Conservation (phyloP, 2,329 filamentous ascomycete genomes). For the Salinomyces thailandicus region DNA sequence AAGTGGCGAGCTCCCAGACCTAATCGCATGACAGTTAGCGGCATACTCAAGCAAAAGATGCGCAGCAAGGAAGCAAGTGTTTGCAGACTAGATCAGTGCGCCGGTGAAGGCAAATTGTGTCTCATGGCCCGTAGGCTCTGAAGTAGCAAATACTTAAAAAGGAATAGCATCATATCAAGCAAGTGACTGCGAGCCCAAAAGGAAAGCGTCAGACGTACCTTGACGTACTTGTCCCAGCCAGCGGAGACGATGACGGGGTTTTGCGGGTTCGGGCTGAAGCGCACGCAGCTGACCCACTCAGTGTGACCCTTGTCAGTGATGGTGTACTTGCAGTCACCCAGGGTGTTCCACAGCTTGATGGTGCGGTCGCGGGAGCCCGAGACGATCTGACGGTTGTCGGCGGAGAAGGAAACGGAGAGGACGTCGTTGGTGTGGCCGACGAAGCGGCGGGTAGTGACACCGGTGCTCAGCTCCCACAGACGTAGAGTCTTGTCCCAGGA, state of each 20-base stretch:
- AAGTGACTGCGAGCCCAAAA: constrained; percentile 5
- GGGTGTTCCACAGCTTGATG: constrained; percentile 99
- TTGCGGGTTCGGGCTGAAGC: constrained; percentile 99
- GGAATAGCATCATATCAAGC: constrained; percentile 79
- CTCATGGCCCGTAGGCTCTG: constrained; percentile 97
- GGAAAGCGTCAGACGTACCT: constrained; percentile 56
- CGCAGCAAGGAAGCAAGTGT: neutral
- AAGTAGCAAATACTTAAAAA: constrained; percentile 99
- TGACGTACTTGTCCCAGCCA: constrained; percentile 99
- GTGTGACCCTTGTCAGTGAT: constrained; percentile 99
- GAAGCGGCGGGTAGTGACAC: constrained; percentile 94
- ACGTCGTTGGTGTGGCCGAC: constrained; percentile 99
- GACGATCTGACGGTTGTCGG: constrained; percentile 99
- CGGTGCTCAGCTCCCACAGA: constrained; percentile 96
- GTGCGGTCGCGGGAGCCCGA: constrained; percentile 95
- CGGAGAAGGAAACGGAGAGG: constrained; percentile 98
- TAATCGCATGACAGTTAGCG: constrained; percentile 30
- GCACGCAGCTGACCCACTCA: constrained; percentile 98
- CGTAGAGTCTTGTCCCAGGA: constrained; percentile 99
- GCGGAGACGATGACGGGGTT: constrained; percentile 98
- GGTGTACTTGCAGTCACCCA: constrained; percentile 99
- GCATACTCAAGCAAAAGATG: neutral
- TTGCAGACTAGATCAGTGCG: constrained; percentile 55
- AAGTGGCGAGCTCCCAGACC: constrained; percentile 99
- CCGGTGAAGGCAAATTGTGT: constrained; percentile 73